Conservation (phyloP, 768 basidiomycete genomes). For the Multifurca ochricompacta region DNA sequence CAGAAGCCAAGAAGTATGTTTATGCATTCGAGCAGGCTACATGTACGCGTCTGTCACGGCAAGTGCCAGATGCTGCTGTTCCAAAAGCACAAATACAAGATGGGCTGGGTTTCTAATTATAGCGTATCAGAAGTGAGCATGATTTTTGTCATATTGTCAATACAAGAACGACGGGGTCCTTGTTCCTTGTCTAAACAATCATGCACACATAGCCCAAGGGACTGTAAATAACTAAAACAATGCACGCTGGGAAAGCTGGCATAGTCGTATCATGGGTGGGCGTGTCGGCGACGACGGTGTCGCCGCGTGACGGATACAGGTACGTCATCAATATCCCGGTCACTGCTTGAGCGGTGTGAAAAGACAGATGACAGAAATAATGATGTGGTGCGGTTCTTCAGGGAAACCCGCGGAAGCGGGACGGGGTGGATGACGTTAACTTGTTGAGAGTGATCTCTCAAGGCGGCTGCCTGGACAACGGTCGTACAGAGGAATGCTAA, state of each 20-base stretch:
- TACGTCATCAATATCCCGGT: neutral
- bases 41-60: conserved; percentile 39
- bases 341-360: neutral
- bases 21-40: conserved; percentile 52
- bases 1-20: conserved; percentile 36
- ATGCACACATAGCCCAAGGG: no score
- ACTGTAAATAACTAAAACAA: neutral
- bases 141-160: neutral
- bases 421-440: neutral
- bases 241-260: neutral
- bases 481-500: neutral
- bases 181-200: no score
- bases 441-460: neutral
- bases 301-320: neutral
- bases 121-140: neutral
- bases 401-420: neutral
- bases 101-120: conserved; percentile 22
- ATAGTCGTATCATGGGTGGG: conserved; percentile 5
- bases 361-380: neutral
- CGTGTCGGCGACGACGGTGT: conserved; percentile 5
- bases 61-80: conserved; percentile 45
- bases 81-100: conserved; percentile 45
- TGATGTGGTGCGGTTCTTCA: neutral
- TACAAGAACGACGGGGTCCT: no score
- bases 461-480: neutral